Evolutionary conservation across 202 grass and related monocot genomes (phyloP).

Genomic region (Eragrostis tef): DNA sequence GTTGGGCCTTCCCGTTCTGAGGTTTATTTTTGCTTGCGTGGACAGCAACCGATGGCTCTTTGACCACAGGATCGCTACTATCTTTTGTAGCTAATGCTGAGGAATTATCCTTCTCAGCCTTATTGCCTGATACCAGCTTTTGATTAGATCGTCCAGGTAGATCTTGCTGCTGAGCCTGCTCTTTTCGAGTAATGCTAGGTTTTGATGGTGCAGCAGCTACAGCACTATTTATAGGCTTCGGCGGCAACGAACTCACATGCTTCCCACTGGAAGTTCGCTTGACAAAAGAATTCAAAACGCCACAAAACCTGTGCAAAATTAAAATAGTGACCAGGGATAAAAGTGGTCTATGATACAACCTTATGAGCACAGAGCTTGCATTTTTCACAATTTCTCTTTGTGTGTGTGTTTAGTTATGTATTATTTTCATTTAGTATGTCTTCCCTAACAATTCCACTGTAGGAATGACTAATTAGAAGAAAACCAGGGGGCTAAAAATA

Average conservation of each 20-base stretch:
- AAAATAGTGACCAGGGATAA: constrained; percentile 34
- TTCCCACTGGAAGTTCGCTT: constrained; percentile 67
- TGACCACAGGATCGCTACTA: constrained; percentile 48
- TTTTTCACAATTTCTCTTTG: background rate
- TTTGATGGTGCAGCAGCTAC: constrained; percentile 32
- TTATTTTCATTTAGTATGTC: background rate
- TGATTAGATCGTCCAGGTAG: constrained; percentile 34
- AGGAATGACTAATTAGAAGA: background rate
- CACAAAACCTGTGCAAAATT: constrained; percentile 75
- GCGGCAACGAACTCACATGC: constrained; percentile 48
- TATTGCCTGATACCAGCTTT: constrained; percentile 50
- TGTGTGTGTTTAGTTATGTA: background rate
- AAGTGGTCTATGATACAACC: constrained; percentile 10
- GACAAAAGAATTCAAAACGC: constrained; percentile 73
- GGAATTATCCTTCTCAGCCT: constrained; percentile 56
- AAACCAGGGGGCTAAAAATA: constrained; percentile 8
- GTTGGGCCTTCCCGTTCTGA: constrained; percentile 66
- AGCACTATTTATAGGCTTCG: constrained; percentile 51
- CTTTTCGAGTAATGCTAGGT: constrained; percentile 61
- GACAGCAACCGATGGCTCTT: constrained; percentile 54
- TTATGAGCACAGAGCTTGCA: background rate
- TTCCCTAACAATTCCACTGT: constrained; percentile 9
- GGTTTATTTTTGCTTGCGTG: constrained; percentile 62
- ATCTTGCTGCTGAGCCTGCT: constrained; percentile 55
- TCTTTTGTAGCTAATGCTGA: constrained; percentile 46